A percentile compares a stretch with the other conserved stretches of the same genome.
Conservation (phyloP, 2,329 filamentous ascomycete genomes). For the Neofusicoccum kwambonambiense region DNA sequence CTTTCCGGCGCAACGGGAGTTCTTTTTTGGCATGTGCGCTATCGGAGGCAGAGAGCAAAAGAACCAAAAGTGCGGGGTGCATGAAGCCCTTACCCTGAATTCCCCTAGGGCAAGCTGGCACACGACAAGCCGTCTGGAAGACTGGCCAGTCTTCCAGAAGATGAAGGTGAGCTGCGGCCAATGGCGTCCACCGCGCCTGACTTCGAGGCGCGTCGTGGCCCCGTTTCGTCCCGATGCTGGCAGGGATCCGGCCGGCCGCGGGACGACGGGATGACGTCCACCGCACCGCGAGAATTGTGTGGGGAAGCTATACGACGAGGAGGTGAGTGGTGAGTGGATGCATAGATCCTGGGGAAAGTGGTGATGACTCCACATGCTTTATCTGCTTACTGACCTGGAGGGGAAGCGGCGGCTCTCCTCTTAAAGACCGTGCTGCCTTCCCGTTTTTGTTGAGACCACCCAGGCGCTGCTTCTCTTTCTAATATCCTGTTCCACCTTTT, state of each 20-base stretch:
- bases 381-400: neutral
- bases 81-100: neutral
- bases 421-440: neutral
- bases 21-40: neutral
- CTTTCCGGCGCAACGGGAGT: no score
- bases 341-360: neutral
- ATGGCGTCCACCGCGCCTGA: neutral
- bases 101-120: neutral
- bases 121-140: neutral
- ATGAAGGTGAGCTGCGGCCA: neutral
- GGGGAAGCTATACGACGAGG: neutral
- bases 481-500: neutral
- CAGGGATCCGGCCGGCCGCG: neutral
- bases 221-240: slow-evolving; percentile 3
- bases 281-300: neutral
- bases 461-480: neutral
- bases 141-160: neutral
- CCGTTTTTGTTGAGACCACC: neutral
- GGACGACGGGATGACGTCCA: neutral
- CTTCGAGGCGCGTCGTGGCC: neutral
- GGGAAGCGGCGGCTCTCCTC: neutral
- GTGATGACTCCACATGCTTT: slow-evolving; percentile 1
- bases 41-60: neutral
- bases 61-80: slow-evolving; percentile 4
- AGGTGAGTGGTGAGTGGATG: neutral